phyloP scores from a whole-genome alignment of 2,329 filamentous ascomycete genomes.

The Colletotrichum sp. region DNA sequence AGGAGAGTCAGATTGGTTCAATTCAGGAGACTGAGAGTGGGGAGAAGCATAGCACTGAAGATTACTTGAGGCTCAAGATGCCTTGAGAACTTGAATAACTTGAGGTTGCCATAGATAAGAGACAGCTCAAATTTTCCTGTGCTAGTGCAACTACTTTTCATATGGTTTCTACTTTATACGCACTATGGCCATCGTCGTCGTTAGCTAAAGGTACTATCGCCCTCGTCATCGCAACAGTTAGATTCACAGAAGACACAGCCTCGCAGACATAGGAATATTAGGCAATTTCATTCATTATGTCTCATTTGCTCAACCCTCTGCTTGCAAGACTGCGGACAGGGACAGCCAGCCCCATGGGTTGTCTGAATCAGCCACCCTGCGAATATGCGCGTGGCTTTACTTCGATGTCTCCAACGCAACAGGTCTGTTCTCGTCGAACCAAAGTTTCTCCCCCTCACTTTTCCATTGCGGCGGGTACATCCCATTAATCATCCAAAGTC shows the following conservation, averaged over 20 bases:
- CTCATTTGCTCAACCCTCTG: neutral
- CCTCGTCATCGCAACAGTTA: neutral
- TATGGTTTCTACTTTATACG: too few species aligned
- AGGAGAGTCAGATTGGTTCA: neutral
- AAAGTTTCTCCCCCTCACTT: slow-evolving; percentile 39
- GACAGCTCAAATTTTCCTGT: too few species aligned
- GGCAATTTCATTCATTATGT: neutral
- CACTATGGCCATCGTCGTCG: too few species aligned
- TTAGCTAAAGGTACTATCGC: neutral
- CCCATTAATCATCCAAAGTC: slow-evolving; percentile 49
- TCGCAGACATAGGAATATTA: neutral
- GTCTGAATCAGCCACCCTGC: neutral
- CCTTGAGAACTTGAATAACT: neutral
- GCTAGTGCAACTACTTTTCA: too few species aligned
- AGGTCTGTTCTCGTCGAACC: slow-evolving; percentile 22
- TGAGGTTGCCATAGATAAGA: neutral
- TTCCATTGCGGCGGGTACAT: slow-evolving; percentile 37
- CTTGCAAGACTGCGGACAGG: too few species aligned
- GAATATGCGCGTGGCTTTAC: neutral
- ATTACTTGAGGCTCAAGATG: slow-evolving; percentile 8
- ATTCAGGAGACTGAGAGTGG: neutral
- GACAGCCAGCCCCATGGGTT: neutral
- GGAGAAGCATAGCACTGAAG: slow-evolving; percentile 7
- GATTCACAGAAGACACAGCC: neutral
- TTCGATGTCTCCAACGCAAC: neutral